Evolutionary conservation across 331 rosid species (phyloP).

Genomic region (Pyracantha coccinea): DNA sequence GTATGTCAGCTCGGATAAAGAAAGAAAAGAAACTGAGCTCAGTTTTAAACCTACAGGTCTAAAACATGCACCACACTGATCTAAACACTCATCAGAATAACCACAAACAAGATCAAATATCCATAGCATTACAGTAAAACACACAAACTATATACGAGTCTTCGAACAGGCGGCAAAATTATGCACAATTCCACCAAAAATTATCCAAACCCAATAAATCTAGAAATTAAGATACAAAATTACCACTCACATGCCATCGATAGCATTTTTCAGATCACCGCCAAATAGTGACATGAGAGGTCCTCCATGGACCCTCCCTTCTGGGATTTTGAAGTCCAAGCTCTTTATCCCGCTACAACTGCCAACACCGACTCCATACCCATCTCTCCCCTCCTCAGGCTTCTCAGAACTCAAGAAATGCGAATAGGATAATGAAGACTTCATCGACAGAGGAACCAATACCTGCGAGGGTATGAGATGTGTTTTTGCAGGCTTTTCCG

Average conservation of each 20-base stretch:
- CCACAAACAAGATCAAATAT: not conserved
- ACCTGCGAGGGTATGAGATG: conserved; percentile 78
- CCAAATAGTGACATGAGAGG: conserved; percentile 85
- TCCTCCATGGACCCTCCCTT: conserved; percentile 96
- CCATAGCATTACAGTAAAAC: not conserved
- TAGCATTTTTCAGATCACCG: conserved; percentile 68
- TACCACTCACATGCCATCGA: conserved; percentile 41
- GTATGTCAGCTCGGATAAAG: not conserved
- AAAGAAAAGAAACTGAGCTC: not conserved
- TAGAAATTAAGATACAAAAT: not conserved
- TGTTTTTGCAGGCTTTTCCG: conserved; percentile 38
- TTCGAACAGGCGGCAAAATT: not conserved
- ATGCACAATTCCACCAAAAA: conserved; percentile 14
- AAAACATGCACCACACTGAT: not conserved
- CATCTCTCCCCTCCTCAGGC: conserved; percentile 38
- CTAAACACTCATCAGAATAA: not conserved
- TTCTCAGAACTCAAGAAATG: conserved; percentile 32
- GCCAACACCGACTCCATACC: conserved; percentile 17
- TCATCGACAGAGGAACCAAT: conserved; percentile 87
- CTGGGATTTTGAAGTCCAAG: conserved; percentile 54
- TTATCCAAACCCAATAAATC: not conserved
- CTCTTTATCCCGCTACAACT: conserved; percentile 25
- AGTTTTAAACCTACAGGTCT: not conserved
- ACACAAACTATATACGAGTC: conserved; percentile 10
- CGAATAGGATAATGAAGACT: conserved; percentile 52